Percentiles rank a stretch among this genome's conserved stretches.
phyloP scores from a whole-genome alignment of 2,329 filamentous ascomycete species.

The Mycosphaerella arachidis region DNA sequence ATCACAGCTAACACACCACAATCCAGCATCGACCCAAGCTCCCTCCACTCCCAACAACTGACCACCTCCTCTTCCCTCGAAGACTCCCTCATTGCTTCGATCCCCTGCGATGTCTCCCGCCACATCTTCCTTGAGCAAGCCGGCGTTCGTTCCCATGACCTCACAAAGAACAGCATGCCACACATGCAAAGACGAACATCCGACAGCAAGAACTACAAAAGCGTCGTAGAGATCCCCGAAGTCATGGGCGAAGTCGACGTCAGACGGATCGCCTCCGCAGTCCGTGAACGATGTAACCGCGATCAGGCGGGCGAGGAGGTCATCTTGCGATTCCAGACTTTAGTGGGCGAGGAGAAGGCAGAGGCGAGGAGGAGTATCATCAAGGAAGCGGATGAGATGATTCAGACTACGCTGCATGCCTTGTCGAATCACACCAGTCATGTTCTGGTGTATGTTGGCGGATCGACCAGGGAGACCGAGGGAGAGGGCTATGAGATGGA shows the following conservation, averaged over 20 bases:
- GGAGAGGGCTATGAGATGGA: constrained; percentile 58
- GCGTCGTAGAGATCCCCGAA: constrained; percentile 46
- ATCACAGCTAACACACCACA: constrained; percentile 12
- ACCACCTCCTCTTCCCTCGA: constrained; percentile 25
- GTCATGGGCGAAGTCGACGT: constrained; percentile 49
- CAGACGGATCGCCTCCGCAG: constrained; percentile 3
- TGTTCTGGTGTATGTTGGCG: constrained; percentile 14
- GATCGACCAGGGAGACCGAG: neutral
- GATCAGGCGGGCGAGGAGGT: neutral
- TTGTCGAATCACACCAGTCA: constrained; percentile 12
- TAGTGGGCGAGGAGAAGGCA: neutral
- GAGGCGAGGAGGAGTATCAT: neutral
- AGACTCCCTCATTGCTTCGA: constrained; percentile 35
- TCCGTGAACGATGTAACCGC: neutral
- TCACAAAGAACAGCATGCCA: constrained; percentile 45
- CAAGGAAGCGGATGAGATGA: neutral
- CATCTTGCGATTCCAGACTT: neutral
- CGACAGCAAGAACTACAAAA: constrained; percentile 29
- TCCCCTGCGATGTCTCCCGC: constrained; percentile 40
- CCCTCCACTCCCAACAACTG: constrained; percentile 25
- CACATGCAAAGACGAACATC: constrained; percentile 51
- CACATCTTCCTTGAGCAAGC: constrained; percentile 78
- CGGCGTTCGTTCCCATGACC: constrained; percentile 66
- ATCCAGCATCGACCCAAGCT: constrained; percentile 11
- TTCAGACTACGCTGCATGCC: neutral